Evolutionary conservation across 2,329 filamentous ascomycete genomes (phyloP).

Genomic region (Hyphodiscus sp.): DNA sequence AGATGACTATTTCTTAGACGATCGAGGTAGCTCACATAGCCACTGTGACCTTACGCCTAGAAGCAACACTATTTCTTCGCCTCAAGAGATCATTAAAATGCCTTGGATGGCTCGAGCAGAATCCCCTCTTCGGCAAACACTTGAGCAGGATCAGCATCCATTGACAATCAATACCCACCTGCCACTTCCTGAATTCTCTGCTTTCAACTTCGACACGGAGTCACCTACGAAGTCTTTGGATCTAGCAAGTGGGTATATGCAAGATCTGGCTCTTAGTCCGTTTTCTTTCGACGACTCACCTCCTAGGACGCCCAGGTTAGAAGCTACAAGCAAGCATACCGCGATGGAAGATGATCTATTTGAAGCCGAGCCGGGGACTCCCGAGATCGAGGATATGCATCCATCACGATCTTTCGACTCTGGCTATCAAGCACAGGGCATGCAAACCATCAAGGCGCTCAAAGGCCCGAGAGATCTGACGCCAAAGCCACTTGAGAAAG

Average conservation of each 20-base stretch:
- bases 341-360: conserved; percentile 44
- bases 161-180: conserved; percentile 14
- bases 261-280: conserved; percentile 28
- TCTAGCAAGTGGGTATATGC: conserved; percentile 19
- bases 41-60: neutral
- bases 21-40: neutral
- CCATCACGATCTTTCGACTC: conserved; percentile 22
- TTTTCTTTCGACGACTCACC: conserved; percentile 31
- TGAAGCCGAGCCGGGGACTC: conserved; percentile 22
- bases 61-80: conserved; percentile 17
- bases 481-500: conserved; percentile 43
- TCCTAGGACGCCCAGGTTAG: conserved; percentile 30
- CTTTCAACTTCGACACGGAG: conserved; percentile 17
- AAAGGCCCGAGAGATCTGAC: conserved; percentile 9
- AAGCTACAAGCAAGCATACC: conserved; percentile 42
- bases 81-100: conserved; percentile 11
- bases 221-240: conserved; percentile 20
- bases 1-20: conserved; percentile 17
- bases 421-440: conserved; percentile 12
- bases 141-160: conserved; percentile 4
- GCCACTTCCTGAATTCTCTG: conserved; percentile 12
- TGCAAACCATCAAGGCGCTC: conserved; percentile 1
- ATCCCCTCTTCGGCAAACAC: conserved; percentile 18
- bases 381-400: conserved; percentile 3
- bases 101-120: conserved; percentile 19